Base-by-base conservation (phyloP, 1,139 yeast genomes). In the Nakaseomyces uthaithaninus region DNA sequence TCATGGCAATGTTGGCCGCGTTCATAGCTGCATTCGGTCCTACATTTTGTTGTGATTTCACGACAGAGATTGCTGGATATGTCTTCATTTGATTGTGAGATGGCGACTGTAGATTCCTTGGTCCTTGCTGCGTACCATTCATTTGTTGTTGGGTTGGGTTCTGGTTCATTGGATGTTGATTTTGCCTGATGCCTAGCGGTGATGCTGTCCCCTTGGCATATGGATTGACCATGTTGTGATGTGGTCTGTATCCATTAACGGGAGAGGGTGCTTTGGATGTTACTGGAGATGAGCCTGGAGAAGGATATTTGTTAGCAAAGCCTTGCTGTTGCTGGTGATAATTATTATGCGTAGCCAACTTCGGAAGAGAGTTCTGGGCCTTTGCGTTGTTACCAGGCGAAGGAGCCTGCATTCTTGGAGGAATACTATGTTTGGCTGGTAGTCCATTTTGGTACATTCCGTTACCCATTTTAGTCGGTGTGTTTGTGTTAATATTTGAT, bases 161-260 rank as follows among this genome's bases (percentile, higher is more conserved):
- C 43, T 36, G 47, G 30, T 26, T 38, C 31, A 36, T 42, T 36
- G 31, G 45, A 41, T n/a, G 38, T 43, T 31, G 41, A 43, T 19
- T 31, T 25, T 30, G 47, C 26, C 28, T 28, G 4, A n/a, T 18
- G 23, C 25, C 19, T 8, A 42, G 35, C 14, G 43, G 31, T 8
- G 40, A 19, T 5, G 39, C 35, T 23, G 43, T 40, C 26, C 37
- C 40, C 31, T 47, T 48, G 4, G 54, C 45, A 15, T 63, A 55
- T 19, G 59, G 59, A 42, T 58, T 57, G 8, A 42, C 27, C 50
- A 48, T 46, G 39, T 55, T 54, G 41, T 55, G 59, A 19, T 50
- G 51, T 12, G 57, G 48, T 36, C 51, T 47, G 36, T 53, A 42
- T 35, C 54, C 40, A 34, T 44, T 44, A 33, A 25, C 33, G 26